Base-by-base conservation (phyloP, 2,329 filamentous ascomycete species). In the Trichophyton verrucosum region DNA sequence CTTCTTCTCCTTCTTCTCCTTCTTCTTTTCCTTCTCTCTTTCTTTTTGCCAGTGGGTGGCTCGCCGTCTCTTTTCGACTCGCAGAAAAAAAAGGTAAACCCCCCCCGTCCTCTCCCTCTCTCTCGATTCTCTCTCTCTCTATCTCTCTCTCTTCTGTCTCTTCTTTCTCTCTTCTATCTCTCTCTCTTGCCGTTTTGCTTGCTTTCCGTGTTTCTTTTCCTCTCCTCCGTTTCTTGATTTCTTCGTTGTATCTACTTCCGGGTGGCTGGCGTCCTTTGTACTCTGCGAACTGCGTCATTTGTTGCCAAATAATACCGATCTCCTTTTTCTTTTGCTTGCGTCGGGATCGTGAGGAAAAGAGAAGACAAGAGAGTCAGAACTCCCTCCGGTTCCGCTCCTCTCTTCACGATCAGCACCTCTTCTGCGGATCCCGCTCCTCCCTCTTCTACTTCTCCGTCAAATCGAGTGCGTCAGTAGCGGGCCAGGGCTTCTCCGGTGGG, bases 11-110 rank as follows among this genome's bases (percentile, higher is more conserved):
- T 61, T 62, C 64, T 61, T 60, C 51, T 61, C 42, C 61, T 59
- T 62, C 61, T 60, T 61, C 59, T 63, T 62, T 65, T 62, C 67
- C 66, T 64, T 65, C 63, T 67, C 65, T 64, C 67, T 66, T 13
- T 53, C 44, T 47, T 13, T 53, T 24, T 53, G 46, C 46, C 17
- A 69, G 68, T 49, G 40, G 40, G 40, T 44, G 40, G 40, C 40
- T 44, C 40, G 13, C 40, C 11, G 40, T 44, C 40, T 38, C 40
- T 44, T 44, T 44, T 44, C 13, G 40, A 44, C 15, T 17, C 40
- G 4, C n/a, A 44, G 5, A 44, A 44, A 44, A 44, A 44, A 17
- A 44, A 46, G 38, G 40, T 44, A 67, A 51, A 38, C 24, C 61
- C 61, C 62, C 20, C 20, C 38, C 38, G 40, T 44, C 40, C 40